Base-by-base conservation (phyloP, 179 eudicot species). In the Silene noctiflora region DNA sequence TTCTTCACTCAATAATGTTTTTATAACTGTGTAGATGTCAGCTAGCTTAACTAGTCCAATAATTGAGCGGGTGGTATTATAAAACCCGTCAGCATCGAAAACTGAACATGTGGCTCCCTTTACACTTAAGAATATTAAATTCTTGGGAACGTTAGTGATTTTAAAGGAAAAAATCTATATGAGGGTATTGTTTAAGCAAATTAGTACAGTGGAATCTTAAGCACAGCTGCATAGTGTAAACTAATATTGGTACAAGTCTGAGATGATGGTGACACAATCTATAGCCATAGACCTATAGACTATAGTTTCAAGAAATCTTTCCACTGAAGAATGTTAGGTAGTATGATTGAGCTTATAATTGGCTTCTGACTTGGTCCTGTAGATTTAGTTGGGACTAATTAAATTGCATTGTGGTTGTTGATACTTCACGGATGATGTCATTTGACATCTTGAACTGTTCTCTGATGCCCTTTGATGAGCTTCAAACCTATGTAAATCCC, bases 311-410 rank as follows among this genome's bases (percentile, higher is more conserved):
- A 55, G 53, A 68, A 68, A 68, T 68, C 55, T 68, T 35, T 35
- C 39, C 55, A 68, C 55, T 69, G 58, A 67, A 67, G 70, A 67
- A 67, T 31, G 70, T 72, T 22, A 70, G 60, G 65, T 58, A 25
- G 67, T 63, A 63, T 58, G 48, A 58, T 19, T 64, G 58, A 62
- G 19, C 75, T 13, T 27, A 64, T 74, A 24, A 62, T 68, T 65
- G 72, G 33, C 72, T 59, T 35, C 42, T 73, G 81, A 78, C 77
- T 67, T 67, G 70, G 75, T 75, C 82, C 0, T 53, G 76, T n/a
- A n/a, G 20, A 67, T 67, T 67, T 33, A 16, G 22, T 14, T 11
- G 21, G 60, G 22, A 48, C 56, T 56, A 63, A 70, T 20, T 60
- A 64, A 44, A 0, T 16, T 25, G 66, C 22, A n/a, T 48, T 51